phyloP scores from a whole-genome alignment of 441 rosid genomes.

The Erysimum pusillum region DNA sequence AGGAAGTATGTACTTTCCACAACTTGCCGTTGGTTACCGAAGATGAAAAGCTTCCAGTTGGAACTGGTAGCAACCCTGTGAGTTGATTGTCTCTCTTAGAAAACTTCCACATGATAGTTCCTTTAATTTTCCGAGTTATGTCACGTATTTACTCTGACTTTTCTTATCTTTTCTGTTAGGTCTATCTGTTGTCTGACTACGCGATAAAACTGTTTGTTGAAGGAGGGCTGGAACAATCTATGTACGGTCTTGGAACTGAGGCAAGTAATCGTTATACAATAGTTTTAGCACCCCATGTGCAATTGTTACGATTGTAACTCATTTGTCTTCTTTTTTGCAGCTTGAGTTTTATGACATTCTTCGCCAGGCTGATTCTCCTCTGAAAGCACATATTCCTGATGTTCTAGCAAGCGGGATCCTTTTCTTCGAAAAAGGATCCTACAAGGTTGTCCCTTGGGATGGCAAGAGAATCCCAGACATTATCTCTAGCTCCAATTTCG shows the following conservation, averaged over 20 bases:
- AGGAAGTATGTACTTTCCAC: slow-evolving; percentile 76
- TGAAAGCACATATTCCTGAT: slow-evolving; percentile 77
- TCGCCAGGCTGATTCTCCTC: slow-evolving; percentile 60
- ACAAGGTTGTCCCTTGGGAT: slow-evolving; percentile 80
- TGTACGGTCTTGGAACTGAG: slow-evolving; percentile 94
- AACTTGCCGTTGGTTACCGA: slow-evolving; percentile 67
- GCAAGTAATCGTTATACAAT: slow-evolving; percentile 47
- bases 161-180: slow-evolving; percentile 59
- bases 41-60: slow-evolving; percentile 91
- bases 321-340: slow-evolving; percentile 57
- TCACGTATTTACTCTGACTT: slow-evolving; percentile 33
- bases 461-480: slow-evolving; percentile 84
- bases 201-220: slow-evolving; percentile 88
- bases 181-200: slow-evolving; percentile 77
- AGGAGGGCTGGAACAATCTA: slow-evolving; percentile 83
- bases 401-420: slow-evolving; percentile 86
- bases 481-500: slow-evolving; percentile 57
- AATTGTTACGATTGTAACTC: slow-evolving; percentile 35
- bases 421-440: slow-evolving; percentile 72
- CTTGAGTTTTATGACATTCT: slow-evolving; percentile 82
- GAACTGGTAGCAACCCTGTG: slow-evolving; percentile 98
- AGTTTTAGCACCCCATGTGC: slow-evolving; percentile 20
- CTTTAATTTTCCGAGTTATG: background rate
- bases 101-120: slow-evolving; percentile 11
- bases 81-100: slow-evolving; percentile 42